These are phyloP conservation scores for Cyphellophora europaea DNA, from an alignment of 2,329 filamentous ascomycete genomes.

Conservation along the genomic window DNA sequence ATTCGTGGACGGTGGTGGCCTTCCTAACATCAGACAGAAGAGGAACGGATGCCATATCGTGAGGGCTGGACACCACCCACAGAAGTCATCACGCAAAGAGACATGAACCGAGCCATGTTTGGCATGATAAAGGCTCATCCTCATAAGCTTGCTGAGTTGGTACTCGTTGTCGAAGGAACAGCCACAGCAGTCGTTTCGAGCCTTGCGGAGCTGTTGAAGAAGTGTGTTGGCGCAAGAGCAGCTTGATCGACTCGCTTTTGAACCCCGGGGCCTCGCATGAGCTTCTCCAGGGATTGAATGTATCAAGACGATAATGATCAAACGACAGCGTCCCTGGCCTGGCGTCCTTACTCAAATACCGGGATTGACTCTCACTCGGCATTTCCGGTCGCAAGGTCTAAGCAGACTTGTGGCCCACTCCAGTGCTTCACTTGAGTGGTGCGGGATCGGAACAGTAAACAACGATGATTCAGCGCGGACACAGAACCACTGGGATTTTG, in stretches of 20 bases:
- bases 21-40: conserved; percentile 15
- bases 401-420: too few species aligned
- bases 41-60: conserved; percentile 27
- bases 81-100: conserved; percentile 4
- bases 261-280: too few species aligned
- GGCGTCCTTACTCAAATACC: too few species aligned
- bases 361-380: too few species aligned
- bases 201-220: background rate
- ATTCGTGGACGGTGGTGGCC: background rate
- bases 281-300: too few species aligned
- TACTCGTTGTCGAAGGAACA: background rate
- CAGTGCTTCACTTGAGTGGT: too few species aligned
- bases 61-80: conserved; percentile 24
- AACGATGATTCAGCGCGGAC: background rate
- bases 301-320: too few species aligned
- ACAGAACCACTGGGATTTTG: background rate
- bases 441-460: too few species aligned
- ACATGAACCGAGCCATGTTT: background rate
- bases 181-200: background rate
- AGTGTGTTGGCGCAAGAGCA: too few species aligned
- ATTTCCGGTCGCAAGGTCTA: too few species aligned
- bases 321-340: too few species aligned
- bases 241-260: too few species aligned
- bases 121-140: background rate
- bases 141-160: background rate